phyloP scores from a whole-genome alignment of 2,329 filamentous ascomycete genomes.

The Colletotrichum musicola region DNA sequence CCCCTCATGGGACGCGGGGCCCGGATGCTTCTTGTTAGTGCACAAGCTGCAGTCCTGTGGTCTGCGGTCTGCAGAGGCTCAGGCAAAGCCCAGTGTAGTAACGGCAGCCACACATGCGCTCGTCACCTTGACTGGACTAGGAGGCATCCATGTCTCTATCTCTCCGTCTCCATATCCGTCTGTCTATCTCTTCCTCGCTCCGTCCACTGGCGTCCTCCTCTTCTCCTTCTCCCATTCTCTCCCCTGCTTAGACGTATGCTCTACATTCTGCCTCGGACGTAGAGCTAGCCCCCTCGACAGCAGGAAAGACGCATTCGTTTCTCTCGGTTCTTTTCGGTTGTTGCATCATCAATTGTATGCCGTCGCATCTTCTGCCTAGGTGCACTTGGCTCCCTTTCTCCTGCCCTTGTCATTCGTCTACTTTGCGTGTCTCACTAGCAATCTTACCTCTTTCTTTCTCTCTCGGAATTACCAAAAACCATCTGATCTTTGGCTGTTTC shows the following conservation, averaged over 20 bases:
- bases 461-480: slow-evolving; percentile 25
- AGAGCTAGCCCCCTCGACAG: neutral
- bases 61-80: too few species aligned
- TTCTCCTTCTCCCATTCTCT: neutral
- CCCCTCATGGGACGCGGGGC: neutral
- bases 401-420: neutral
- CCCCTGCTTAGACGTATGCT: neutral
- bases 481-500: slow-evolving; percentile 34
- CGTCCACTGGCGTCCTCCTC: slow-evolving; percentile 1
- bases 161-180: slow-evolving; percentile 13
- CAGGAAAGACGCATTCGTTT: slow-evolving; percentile 34
- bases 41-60: too few species aligned
- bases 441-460: neutral
- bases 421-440: neutral
- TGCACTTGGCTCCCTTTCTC: too few species aligned
- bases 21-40: neutral
- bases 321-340: slow-evolving; percentile 9
- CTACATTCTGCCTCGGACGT: neutral
- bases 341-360: slow-evolving; percentile 32
- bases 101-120: too few species aligned
- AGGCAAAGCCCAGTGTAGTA: too few species aligned
- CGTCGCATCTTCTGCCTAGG: slow-evolving; percentile 19
- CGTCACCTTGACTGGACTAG: slow-evolving; percentile 10
- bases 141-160: slow-evolving; percentile 33
- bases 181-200: neutral